Base-by-base conservation (phyloP, 129 eudicot genomes). In the Oenanthe sinensis region DNA sequence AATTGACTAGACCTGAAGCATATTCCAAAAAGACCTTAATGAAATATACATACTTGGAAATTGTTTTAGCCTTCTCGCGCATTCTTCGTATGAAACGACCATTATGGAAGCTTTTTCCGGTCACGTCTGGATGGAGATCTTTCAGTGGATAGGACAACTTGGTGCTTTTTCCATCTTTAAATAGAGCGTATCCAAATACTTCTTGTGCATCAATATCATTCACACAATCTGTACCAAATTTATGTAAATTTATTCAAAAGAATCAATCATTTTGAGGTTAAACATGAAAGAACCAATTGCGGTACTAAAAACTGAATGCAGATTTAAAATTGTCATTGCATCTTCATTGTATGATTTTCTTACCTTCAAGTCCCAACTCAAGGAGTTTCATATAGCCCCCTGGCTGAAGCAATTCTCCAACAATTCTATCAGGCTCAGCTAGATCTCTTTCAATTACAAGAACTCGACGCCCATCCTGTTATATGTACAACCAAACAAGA, bases 31-130 rank as follows among this genome's bases (percentile, higher is more conserved):
- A 28, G n/a, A 14, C 37, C 46, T 8, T 28, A 37, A 17, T 2
- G 74, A 62, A 16, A 45, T 9, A 8, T 42, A 42, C 2, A 1
- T 65, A 78, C 81, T 65, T 78, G 7, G 81, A 42, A 43, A 63
- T 24, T 13, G 81, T 22, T 43, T 45, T 71, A 45, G 81, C 81
- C 20, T 78, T 78, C 52, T 65, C 75, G 12, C 81, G 48, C 81
- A 78, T 78, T 54, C 75, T 45, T 45, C 65, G 81, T 43, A 78
- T 65, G 45, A 78, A 78, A 3, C 81, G 81, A 22, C 81, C 81
- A 78, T 78, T 63, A 70, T 78, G 81, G 69, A 78, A 78, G 63
- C 81, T 65, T 67, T 50, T 65, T 33, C 81, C 81, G 2, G 75
- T 52, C 17, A 78, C 81, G 45, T 65, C 63, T 28, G 55, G 14